These are phyloP conservation scores for Neurospora terricola DNA, from an alignment of 495 filamentous ascomycete species.

Conservation along the genomic window DNA sequence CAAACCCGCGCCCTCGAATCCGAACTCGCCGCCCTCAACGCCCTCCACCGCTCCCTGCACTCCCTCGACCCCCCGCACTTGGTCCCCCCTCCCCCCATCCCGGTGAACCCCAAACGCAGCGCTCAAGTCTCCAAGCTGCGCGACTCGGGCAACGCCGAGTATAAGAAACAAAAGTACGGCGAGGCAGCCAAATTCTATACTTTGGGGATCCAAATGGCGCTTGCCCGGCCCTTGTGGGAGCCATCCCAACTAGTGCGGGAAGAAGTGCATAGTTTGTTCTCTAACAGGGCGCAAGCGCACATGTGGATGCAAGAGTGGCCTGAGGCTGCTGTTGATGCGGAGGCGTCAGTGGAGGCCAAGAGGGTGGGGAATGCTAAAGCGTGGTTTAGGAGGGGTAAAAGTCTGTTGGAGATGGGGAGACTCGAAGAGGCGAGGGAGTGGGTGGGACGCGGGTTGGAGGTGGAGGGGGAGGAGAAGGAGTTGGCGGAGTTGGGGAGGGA, in stretches of 20 bases:
- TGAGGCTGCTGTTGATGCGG: conserved; percentile 75
- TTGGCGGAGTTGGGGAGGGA: conserved; percentile 59
- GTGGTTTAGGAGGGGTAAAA: conserved; percentile 79
- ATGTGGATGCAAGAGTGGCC: conserved; percentile 73
- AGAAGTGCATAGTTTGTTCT: conserved; percentile 67
- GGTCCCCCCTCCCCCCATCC: conserved; percentile 65
- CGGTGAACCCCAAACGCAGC: conserved; percentile 75
- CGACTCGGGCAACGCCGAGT: conserved; percentile 72
- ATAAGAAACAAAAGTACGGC: conserved; percentile 60
- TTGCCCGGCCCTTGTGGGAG: conserved; percentile 77
- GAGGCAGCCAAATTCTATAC: conserved; percentile 77
- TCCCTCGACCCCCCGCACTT: conserved; percentile 42
- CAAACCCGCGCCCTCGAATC: conserved; percentile 35
- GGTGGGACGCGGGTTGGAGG: conserved; percentile 64
- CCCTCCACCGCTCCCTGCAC: conserved; percentile 62
- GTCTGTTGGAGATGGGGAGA: conserved; percentile 82
- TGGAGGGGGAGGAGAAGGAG: conserved; percentile 70
- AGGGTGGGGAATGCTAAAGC: conserved; percentile 80
- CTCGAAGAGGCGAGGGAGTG: conserved; percentile 71
- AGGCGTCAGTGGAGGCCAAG: conserved; percentile 83
- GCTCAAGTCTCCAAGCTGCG: conserved; percentile 84
- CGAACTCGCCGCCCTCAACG: conserved; percentile 63
- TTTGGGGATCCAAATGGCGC: conserved; percentile 78
- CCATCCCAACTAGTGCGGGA: conserved; percentile 67
- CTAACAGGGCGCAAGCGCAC: conserved; percentile 83